Base-by-base conservation (phyloP, 352 stramenopile genomes). In the Plasmopara viticola region DNA sequence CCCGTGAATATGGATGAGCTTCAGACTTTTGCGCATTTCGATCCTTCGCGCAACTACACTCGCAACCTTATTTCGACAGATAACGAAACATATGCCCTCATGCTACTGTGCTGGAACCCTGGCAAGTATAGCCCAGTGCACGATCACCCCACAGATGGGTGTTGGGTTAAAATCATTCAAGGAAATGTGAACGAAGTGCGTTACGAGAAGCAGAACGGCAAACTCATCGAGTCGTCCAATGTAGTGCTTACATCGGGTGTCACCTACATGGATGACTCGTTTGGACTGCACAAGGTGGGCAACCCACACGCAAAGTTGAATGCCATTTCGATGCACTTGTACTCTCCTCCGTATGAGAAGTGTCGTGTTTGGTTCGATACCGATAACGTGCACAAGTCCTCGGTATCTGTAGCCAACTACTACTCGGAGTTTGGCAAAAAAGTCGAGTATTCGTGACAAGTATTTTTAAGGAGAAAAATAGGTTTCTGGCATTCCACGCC, bases 61-160 rank as follows among this genome's bases (percentile, higher is more conserved):
- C 70, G 93, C 54, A 98, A 98, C 64, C 70, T 97, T 40, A 89
- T 98, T 49, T 84, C 88, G 9, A 97, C 90, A 4, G 90, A 98
- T 62, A 66, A 94, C 60, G 68, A 93, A 70, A 91, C 74, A 9
- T 98, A 96, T 61, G 94, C 92, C n/a, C 78, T 98, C 40, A 82
- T 98, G 58, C 57, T 98, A 34, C 52, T 98, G 25, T 98, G 92
- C 72, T 98, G 93, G 93, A 97, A 94, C 66, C 72, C 81, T 25
- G 77, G 72, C 50, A 87, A 87, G 70, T 88, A 87, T 63, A 88
- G 86, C 31, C 87, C 86, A 0, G 95, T 97, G 62, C 91, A 97
- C 68, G 87, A 97, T 68, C 91, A 97, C 68, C 90, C 86, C 39
- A 90, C 78, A 43, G 86, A 97, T 61, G 91, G 89, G 30, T 97